Percentiles rank a stretch among this genome's conserved stretches.
phyloP scores from a whole-genome alignment of 2,329 filamentous ascomycete genomes.

The Cladorrhinum sp. region DNA sequence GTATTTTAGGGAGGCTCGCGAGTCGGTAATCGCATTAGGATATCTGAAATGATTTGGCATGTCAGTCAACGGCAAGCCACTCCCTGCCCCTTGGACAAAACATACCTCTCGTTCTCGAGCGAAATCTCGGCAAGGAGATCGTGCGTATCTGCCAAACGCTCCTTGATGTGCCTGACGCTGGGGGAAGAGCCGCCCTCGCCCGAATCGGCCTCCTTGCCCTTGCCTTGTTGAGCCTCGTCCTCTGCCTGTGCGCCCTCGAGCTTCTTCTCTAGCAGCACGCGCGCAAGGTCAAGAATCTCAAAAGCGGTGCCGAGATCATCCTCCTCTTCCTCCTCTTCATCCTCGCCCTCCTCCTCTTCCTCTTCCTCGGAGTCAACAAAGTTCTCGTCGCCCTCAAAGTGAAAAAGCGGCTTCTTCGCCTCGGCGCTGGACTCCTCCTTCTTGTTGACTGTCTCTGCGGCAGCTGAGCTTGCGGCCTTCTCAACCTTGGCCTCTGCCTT shows the following conservation, averaged over 20 bases:
- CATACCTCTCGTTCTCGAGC: conserved; percentile 84
- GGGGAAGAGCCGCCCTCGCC: conserved; percentile 34
- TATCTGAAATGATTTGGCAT: conserved; percentile 52
- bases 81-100: conserved; percentile 12
- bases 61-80: conserved; percentile 6
- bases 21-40: conserved; percentile 79
- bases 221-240: conserved; percentile 38
- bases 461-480: conserved; percentile 44
- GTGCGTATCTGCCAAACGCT: conserved; percentile 87
- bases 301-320: conserved; percentile 78
- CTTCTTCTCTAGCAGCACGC: conserved; percentile 59
- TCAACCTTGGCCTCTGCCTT: conserved; percentile 44
- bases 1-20: conserved; percentile 71
- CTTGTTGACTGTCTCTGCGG: conserved; percentile 40
- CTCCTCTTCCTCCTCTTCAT: conserved; percentile 53
- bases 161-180: conserved; percentile 62
- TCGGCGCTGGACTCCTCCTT: conserved; percentile 37
- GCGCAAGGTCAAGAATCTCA: conserved; percentile 78
- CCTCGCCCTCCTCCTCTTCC: conserved; percentile 40
- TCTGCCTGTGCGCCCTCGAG: conserved; percentile 40
- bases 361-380: conserved; percentile 76
- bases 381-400: conserved; percentile 92
- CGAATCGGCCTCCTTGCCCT: conserved; percentile 40
- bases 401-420: conserved; percentile 75
- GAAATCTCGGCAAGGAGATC: conserved; percentile 94